Evolutionary conservation across 345 rosid species (phyloP), one percentile per base, ranked within the genome.

Genomic region (Citrus glauca): DNA sequence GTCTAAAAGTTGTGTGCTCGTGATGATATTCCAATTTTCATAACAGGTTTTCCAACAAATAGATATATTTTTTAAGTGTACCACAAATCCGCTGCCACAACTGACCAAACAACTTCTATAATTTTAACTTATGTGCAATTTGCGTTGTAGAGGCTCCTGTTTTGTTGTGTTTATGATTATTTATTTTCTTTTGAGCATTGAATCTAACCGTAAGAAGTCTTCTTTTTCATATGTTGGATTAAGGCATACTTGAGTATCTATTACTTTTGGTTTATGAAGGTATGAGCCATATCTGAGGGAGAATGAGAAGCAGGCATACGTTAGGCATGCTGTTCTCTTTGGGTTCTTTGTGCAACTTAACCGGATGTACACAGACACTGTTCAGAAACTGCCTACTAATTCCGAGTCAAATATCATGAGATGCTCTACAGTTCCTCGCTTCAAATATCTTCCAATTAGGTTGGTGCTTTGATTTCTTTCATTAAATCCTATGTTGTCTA

Each of bases 371-470:
- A 89, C 92, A 62, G 95, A 91, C 83, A 87, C 97, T 1, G 81
- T 84, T 70, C 99, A 96, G 90, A 96, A 94, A 84, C 89, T 94
- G 77, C 94, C 99, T 7, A 88, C 90, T 63, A 96, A 93, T 83
- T 91, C 98, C 7, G 98, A 89, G 82, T 92, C 99, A 76, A 96
- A 96, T 82, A 92, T 94, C 75, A 89, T 96, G 98, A 89, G 94
- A 87, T 96, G 97, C 83, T 94, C 93, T 75, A 83, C 89, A 25
- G 95, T 92, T 79, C 98, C 99, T 60, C 97, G 98, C 77, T 96
- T 96, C 88, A 92, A 94, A 77, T 96, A 94, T 87, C 95, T 96
- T 80, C 98, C 99, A 66, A 96, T 94, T 86, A 92, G 99, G 99
- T 93, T 67, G 72, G 71, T 75, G 37, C 75, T 55, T 79, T 74